Evolutionary conservation across 2,329 filamentous ascomycete species (phyloP), one percentile per base, ranked within the genome.

Genomic region (Colletotrichum lupini): DNA sequence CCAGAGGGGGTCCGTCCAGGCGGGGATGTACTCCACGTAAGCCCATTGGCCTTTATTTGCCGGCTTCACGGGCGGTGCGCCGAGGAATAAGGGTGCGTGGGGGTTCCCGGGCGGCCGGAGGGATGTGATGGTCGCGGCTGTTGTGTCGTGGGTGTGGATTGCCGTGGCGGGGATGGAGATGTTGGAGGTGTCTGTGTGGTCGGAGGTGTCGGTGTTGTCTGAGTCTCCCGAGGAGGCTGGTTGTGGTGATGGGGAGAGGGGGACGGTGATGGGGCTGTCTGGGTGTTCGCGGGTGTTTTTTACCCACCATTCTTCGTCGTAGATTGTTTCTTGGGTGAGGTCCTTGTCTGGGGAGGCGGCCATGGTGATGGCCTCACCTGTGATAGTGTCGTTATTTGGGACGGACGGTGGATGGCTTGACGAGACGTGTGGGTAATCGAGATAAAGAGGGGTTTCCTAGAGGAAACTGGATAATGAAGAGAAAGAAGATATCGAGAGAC

Each of bases 1-100:
- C 77, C 80, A 81, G 11, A 72, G 22, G 16, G 79, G 79, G 2
- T 79, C 76, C 5, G 77, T 80, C 79, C 79, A 81, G 5, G 55
- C 64, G 3, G 79, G 80, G 1, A 79, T 65, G 52, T 77, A 79
- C 32, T 61, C 61, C 24, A 55, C 24, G 22, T 53, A 61, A 3
- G 46, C 14, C 66, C 66, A 75, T 4, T 22, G 12, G 1, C 67
- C 70, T 14, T n/a, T 5, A 14, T 6, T 3, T 2, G 1, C 2
- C 19, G 5, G 11, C n/a, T 75, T 75, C 16, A 62, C 64, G 1
- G 73, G 73, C 6, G 62, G 68, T 11, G 26, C 26, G 57, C 19
- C 19, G 30, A 49, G 32, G 16, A 70, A 19, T 12, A 64, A 22
- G 5, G 62, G 53, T 2, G 67, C 60, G 22, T 70, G 67, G 3